Evolutionary conservation across 805 yeast species (phyloP).

Genomic region (Maudiozyma barnettii): DNA sequence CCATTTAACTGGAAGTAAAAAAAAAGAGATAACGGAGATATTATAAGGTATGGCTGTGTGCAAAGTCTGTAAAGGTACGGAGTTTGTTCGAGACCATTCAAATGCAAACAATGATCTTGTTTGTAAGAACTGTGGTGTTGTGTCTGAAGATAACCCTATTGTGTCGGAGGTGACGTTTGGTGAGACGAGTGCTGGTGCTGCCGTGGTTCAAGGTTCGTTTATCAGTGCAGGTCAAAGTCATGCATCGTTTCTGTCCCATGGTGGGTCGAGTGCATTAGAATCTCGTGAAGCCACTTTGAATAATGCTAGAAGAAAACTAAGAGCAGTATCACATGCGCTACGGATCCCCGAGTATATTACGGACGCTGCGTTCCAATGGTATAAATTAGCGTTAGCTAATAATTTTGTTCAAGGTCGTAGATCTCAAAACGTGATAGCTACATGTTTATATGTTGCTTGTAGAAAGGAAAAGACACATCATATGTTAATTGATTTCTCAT

Average conservation of each 20-base stretch:
- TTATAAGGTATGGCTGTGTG: conserved; percentile 26
- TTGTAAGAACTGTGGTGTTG: conserved; percentile 78
- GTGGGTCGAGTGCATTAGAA: conserved; percentile 67
- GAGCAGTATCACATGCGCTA: conserved; percentile 69
- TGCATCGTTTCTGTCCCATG: conserved; percentile 46
- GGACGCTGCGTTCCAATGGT: conserved; percentile 85
- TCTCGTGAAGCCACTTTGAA: conserved; percentile 82
- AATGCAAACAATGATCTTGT: conserved; percentile 67
- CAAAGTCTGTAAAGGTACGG: conserved; percentile 44
- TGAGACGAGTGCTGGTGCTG: conserved; percentile 88
- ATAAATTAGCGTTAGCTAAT: conserved; percentile 70
- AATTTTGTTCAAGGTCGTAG: conserved; percentile 96
- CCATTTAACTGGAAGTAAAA: too few species aligned
- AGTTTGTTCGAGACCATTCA: conserved; percentile 42
- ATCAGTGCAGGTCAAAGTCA: conserved; percentile 79
- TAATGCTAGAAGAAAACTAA: conserved; percentile 72
- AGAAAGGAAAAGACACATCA: conserved; percentile 85
- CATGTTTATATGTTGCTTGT: conserved; percentile 92
- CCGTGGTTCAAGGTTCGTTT: conserved; percentile 90
- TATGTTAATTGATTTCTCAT: conserved; percentile 91
- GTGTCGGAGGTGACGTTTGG: conserved; percentile 94
- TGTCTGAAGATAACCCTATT: conserved; percentile 84
- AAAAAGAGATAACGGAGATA: too few species aligned
- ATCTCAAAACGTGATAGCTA: conserved; percentile 90
- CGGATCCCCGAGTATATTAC: conserved; percentile 75